A percentile compares a stretch with the other conserved stretches of the same genome.
Conservation (phyloP, 2,329 filamentous ascomycete genomes). For the Tolypocladium cylindrosporum region DNA sequence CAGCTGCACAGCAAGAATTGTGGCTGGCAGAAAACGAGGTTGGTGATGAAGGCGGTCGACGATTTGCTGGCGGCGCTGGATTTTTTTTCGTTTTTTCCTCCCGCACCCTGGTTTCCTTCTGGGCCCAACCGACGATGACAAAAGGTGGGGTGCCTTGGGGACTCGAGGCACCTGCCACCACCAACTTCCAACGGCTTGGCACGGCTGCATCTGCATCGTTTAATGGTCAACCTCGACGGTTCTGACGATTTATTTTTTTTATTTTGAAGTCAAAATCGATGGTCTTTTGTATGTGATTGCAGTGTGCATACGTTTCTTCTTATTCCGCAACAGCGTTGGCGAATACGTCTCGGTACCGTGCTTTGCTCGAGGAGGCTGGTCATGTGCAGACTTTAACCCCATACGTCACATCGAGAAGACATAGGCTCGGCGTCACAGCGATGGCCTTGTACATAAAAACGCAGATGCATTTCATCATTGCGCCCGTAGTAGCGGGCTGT, state of each 20-base stretch:
- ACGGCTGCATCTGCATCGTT: too few relatives aligned
- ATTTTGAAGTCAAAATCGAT: too few relatives aligned
- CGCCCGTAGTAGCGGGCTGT: not conserved
- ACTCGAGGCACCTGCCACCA: not conserved
- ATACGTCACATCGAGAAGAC: not conserved
- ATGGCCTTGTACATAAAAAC: not conserved
- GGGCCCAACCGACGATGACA: not conserved
- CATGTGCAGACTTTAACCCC: not conserved
- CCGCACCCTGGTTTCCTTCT: not conserved
- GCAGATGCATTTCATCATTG: not conserved
- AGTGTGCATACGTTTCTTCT: not conserved
- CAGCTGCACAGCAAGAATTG: not conserved
- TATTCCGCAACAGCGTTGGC: too few relatives aligned
- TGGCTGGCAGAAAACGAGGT: not conserved
- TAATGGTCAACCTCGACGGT: too few relatives aligned
- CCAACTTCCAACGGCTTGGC: too few relatives aligned
- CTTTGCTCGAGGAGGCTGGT: not conserved
- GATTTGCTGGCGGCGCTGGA: constrained; percentile 4
- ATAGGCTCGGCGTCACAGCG: not conserved
- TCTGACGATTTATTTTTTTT: not conserved
- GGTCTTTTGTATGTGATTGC: not conserved
- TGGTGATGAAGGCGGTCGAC: constrained; percentile 7
- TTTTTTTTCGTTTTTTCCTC: constrained; percentile 7
- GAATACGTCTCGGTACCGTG: not conserved
- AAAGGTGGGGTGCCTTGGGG: not conserved